Evolutionary conservation across 805 yeast species (phyloP).

Genomic region (Jamesozyma jinghongensis): DNA sequence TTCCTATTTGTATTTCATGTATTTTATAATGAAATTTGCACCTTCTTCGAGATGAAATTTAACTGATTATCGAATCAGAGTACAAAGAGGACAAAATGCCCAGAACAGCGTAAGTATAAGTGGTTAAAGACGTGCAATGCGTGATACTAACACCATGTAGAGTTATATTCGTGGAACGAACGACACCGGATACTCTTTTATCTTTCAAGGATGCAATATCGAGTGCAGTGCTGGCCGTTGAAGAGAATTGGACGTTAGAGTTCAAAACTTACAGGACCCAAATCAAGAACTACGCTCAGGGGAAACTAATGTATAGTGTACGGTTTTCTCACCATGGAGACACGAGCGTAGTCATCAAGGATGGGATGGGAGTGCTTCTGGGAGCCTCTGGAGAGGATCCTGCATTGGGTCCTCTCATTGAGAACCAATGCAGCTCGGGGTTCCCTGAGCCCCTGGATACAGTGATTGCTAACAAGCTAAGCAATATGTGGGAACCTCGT

Average conservation of each 20-base stretch:
- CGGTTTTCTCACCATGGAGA: constrained; percentile 20
- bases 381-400: constrained; percentile 8
- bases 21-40: too few species aligned
- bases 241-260: constrained; percentile 27
- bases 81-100: neutral
- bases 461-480: constrained; percentile 18
- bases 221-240: constrained; percentile 14
- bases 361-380: constrained; percentile 16
- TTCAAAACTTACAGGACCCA: constrained; percentile 23
- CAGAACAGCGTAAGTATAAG: constrained; percentile 15
- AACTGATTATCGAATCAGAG: neutral
- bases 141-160: constrained; percentile 9
- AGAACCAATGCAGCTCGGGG: constrained; percentile 19
- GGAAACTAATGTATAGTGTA: constrained; percentile 23
- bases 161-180: constrained; percentile 26
- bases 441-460: constrained; percentile 21
- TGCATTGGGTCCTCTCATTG: constrained; percentile 4
- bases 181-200: constrained; percentile 25
- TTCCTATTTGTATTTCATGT: neutral
- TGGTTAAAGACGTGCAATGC: neutral
- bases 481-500: constrained; percentile 28
- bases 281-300: constrained; percentile 15
- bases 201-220: constrained; percentile 26
- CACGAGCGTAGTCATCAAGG: constrained; percentile 20
- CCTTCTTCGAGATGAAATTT: neutral